Evolutionary conservation across 352 stramenopile genomes (phyloP), one percentile per base, ranked within the genome.

Genomic region (Globisporangium barbulae): DNA sequence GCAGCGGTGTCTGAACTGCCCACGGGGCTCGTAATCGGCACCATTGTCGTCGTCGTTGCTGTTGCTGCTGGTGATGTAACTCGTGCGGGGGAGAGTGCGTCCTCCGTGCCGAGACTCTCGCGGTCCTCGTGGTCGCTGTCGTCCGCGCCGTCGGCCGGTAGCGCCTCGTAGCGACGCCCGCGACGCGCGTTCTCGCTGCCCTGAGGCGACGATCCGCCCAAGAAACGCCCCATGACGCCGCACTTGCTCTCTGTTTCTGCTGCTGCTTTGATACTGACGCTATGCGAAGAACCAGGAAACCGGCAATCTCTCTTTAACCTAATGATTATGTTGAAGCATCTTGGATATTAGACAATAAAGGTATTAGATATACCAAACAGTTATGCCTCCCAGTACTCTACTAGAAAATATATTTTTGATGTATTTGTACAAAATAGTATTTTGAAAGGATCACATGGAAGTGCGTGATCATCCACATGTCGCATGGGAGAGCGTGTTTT

Each of bases 141-240:
- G 9, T 83, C 72, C 5, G 73, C 75, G 45, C 78, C 79, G 3
- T 73, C 68, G 0, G 69, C 72, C 2, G 79, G 77, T 25, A 92
- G 59, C 44, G 81, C 74, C 52, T 76, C 79, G 72, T 92, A 92
- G 9, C 78, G 71, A 22, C 79, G 83, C 30, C 68, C 65, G 37
- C 78, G 71, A 19, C 75, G 70, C 37, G 62, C 52, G 39, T 28
- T 45, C 25, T 84, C 80, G 61, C 66, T 64, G 39, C 50, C 70
- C 5, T 66, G 61, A 37, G 64, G 75, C 10, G 77, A 66, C 37
- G 77, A 76, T 33, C 70, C 53, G 25, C 78, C 68, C 35, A 87
- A 67, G 69, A 89, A 89, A 56, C 80, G 72, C 37, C 74, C 81
- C 83, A 92, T 90, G 15, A 39, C 71, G 45, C 21, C 28, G 45